These are phyloP conservation scores for Sisymbrium altissimum DNA, from an alignment of 345 rosid species.

Conservation along the genomic window DNA sequence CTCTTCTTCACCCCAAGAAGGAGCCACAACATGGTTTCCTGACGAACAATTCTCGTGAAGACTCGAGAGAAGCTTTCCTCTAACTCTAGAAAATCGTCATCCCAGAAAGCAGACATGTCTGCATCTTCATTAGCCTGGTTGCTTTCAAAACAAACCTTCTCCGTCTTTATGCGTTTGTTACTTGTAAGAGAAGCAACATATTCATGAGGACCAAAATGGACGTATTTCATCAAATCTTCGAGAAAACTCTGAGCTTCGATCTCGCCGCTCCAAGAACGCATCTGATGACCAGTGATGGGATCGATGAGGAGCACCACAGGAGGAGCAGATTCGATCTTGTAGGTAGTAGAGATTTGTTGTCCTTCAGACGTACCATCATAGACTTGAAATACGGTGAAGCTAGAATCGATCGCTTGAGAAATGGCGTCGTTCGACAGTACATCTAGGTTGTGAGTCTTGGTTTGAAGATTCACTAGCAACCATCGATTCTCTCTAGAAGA, in stretches of 20 bases:
- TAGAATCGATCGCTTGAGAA: not conserved
- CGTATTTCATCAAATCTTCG: slow-evolving; percentile 37
- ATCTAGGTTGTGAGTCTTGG: not conserved
- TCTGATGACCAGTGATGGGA: slow-evolving; percentile 41
- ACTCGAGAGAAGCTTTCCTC: no score
- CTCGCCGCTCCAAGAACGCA: slow-evolving; percentile 70
- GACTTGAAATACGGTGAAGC: not conserved
- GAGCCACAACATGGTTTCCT: not conserved
- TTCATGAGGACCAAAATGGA: not conserved
- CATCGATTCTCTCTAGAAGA: not conserved
- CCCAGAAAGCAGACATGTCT: not conserved
- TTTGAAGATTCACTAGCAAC: slow-evolving; percentile 14
- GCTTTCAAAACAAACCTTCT: not conserved
- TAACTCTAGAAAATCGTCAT: not conserved
- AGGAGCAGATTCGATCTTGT: slow-evolving; percentile 46
- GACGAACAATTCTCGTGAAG: not conserved
- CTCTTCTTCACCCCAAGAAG: not conserved
- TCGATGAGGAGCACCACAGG: not conserved
- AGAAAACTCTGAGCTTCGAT: slow-evolving; percentile 72
- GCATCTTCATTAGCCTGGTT: not conserved
- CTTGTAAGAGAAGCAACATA: slow-evolving; percentile 8
- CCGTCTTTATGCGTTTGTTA: not conserved
- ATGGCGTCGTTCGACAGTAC: not conserved
- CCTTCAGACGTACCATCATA: slow-evolving; percentile 37
- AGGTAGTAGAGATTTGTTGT: slow-evolving; percentile 62